Base-by-base conservation (phyloP, 148 eudicot genomes). In the Silene latifolia region DNA sequence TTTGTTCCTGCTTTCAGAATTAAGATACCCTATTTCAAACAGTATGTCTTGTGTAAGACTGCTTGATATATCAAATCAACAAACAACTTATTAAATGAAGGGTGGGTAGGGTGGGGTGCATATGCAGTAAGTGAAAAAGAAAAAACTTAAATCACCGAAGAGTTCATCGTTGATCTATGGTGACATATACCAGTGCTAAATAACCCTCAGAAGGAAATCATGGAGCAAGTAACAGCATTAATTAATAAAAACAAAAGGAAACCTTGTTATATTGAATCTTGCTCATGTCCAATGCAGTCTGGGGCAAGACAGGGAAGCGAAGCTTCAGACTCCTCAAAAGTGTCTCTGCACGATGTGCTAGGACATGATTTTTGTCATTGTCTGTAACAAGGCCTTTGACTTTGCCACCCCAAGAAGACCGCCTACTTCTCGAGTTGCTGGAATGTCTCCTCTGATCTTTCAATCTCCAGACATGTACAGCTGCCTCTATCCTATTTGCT, bases 251-350 rank as follows among this genome's bases (percentile, higher is more conserved):
- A 58, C 61, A 5, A 51, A 11, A 70, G 27, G 3, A 73, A 17
- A 92, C 99, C 99, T 89, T 92, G 82, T 92, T 95, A 78, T 84
- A 95, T 68, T 92, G 99, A 74, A 95, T 95, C 84, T 92, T 95
- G 88, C 82, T 87, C 93, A 92, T 95, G 74, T 95, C 99, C 72
- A 95, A 72, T 11, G 97, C 81, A 63, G 99, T 95, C 77, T 95
- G 99, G n/a, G 99, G 97, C 39, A 95, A 90, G 65, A 86, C 91
- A 46, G 99, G 99, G 70, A 87, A 95, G 19, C 94, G 96, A 69
- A 85, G 83, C 70, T 87, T 88, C 54, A 92, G 83, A 82, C 90
- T 81, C 53, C 80, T 89, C 73, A 95, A 78, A 27, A 95, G 86
- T 1, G 87, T 83, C 80, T 88, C 93, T 46, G 99, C 99, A 44